Evolutionary conservation across 1,284 basidiomycete species (phyloP), one percentile per base, ranked within the genome.

Genomic region (Ustilago trichophora): DNA sequence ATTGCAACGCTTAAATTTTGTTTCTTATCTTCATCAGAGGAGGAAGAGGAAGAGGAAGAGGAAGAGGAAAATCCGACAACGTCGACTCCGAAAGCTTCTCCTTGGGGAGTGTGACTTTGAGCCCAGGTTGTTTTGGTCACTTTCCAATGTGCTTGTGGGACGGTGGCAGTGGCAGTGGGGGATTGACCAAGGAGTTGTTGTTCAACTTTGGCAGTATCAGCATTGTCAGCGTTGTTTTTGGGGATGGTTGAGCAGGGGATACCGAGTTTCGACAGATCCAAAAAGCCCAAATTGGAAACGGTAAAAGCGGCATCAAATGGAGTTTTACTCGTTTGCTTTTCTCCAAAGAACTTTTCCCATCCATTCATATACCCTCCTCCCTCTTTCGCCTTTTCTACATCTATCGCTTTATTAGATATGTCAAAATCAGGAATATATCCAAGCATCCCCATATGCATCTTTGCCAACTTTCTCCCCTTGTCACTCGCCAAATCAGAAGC

Each of bases 381-480:
- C 35, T 41, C n/a, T n/a, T n/a, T n/a, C n/a, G n/a, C n/a, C n/a
- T n/a, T 19, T 15, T 47, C 44, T 8, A 31, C 21, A 11, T 26
- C 32, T n/a, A n/a, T n/a, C n/a, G n/a, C n/a, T n/a, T n/a, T n/a
- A n/a, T n/a, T n/a, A n/a, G n/a, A n/a, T n/a, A 16, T 4, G 22
- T 57, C 60, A n/a, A 54, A 54, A 18, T 66, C 63, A 1, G 63
- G 63, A 3, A 66, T 59, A 26, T 51, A 58, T 7, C 27, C 51
- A 0, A 58, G 35, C 37, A 58, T 10, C 0, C 63, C 63, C 46
- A 66, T 55, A 12, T 50, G 50, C 21, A 42, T 24, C 10, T 52
- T 42, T 0, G 55, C 63, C 19, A 29, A 13, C 2, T 6, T 26
- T 2, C 35, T n/a, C 0, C 41, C 51, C 7, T 25, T 9, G 3